Evolutionary conservation across 345 rosid genomes (phyloP).

Genomic region (Excoecaria cochinchinensis): DNA sequence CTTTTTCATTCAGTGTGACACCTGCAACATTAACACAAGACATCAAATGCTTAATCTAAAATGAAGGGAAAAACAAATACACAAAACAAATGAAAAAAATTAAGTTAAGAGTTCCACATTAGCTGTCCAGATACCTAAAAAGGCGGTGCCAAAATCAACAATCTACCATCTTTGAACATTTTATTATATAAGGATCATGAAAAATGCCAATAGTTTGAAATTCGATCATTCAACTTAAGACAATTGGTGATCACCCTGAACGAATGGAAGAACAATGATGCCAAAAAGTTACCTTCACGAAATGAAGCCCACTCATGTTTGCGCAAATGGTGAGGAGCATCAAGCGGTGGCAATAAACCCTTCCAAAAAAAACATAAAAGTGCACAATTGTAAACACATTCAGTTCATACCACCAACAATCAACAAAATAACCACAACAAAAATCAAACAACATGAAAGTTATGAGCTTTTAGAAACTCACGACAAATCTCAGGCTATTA

Average conservation of each 20-base stretch:
- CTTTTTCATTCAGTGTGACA: conserved; percentile 58
- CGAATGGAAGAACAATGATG: neutral
- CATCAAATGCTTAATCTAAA: conserved; percentile 11
- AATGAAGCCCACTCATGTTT: conserved; percentile 91
- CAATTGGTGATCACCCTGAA: neutral
- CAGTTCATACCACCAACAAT: neutral
- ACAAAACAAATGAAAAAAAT: neutral
- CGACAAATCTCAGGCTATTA: conserved; percentile 80
- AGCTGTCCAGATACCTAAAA: neutral
- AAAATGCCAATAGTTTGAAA: neutral
- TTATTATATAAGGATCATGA: neutral
- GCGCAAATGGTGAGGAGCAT: conserved; percentile 96
- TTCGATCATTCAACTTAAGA: neutral
- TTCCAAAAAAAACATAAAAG: conserved; percentile 17
- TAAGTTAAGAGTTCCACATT: neutral
- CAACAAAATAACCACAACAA: conserved; percentile 6
- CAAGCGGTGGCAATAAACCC: conserved; percentile 97
- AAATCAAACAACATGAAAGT: neutral
- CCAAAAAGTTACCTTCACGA: conserved; percentile 65
- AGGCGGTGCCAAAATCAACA: neutral
- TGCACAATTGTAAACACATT: neutral
- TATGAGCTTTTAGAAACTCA: conserved; percentile 23
- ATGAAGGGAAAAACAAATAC: neutral
- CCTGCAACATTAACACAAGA: conserved; percentile 44
- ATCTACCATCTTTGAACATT: neutral